Evolutionary conservation across 176 grass and related monocot species (phyloP).

Genomic region (Panicum miliaceum): DNA sequence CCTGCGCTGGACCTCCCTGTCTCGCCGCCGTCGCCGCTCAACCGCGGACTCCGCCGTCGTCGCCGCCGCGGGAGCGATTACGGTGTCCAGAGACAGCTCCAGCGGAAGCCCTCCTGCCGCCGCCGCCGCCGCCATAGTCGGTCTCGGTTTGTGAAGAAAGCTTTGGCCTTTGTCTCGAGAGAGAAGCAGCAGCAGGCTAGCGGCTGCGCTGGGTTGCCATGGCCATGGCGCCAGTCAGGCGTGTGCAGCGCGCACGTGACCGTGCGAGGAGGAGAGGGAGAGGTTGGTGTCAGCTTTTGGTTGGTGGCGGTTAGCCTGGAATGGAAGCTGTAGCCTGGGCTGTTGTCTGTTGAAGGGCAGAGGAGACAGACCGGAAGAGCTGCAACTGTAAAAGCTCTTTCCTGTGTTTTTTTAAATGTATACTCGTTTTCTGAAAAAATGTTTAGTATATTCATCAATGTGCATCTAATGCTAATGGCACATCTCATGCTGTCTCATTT

Average conservation of each 20-base stretch:
- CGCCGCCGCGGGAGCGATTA: not conserved
- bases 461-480: too few relatives aligned
- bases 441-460: too few relatives aligned
- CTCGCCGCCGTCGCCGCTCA: not conserved
- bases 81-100: constrained; percentile 5
- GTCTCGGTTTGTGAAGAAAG: too few relatives aligned
- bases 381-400: too few relatives aligned
- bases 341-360: not conserved
- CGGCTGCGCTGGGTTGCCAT: too few relatives aligned
- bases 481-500: too few relatives aligned
- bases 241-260: not conserved
- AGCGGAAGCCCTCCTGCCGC: not conserved
- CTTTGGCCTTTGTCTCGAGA: not conserved
- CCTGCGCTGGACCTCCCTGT: not conserved
- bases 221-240: too few relatives aligned
- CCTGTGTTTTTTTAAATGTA: too few relatives aligned
- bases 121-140: constrained; percentile 33
- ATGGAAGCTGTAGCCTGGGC: constrained; percentile 37
- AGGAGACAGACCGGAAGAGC: not conserved
- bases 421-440: too few relatives aligned
- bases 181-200: too few relatives aligned
- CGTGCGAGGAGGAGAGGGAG: not conserved
- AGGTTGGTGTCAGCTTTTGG: not conserved
- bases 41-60: not conserved
- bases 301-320: constrained; percentile 19